Evolutionary conservation across 2,329 filamentous ascomycete genomes (phyloP).

Genomic region (Calonectria naviculata): DNA sequence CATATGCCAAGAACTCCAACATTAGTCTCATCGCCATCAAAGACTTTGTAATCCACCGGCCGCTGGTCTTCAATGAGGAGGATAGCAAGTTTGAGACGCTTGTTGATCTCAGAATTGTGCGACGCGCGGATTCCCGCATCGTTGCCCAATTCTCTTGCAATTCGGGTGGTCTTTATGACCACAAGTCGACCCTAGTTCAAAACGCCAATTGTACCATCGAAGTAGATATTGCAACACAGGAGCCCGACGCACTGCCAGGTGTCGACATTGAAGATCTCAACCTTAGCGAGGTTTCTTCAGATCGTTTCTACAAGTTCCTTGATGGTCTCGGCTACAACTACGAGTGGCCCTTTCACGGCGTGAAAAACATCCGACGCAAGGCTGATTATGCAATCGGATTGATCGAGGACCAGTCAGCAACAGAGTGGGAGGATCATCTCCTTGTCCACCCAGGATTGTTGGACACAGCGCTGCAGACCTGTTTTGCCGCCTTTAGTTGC

Average conservation of each 20-base stretch:
- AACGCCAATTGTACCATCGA: not conserved
- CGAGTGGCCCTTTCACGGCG: not conserved
- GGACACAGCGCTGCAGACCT: not conserved
- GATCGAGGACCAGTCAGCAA: not conserved
- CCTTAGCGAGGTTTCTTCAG: not conserved
- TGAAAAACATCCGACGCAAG: not conserved
- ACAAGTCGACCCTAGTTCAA: not conserved
- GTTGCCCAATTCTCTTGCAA: not conserved
- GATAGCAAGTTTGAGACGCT: not conserved
- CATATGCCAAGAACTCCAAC: no score
- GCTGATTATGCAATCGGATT: not conserved
- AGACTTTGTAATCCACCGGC: not conserved
- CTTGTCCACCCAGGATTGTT: not conserved
- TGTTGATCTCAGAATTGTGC: not conserved
- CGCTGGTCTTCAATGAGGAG: not conserved
- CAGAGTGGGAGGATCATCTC: not conserved
- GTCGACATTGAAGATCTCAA: not conserved
- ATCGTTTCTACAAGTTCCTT: not conserved
- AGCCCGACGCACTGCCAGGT: not conserved
- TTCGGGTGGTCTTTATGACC: not conserved
- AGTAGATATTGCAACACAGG: not conserved
- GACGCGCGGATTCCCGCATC: not conserved
- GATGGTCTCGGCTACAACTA: conserved; percentile 27
- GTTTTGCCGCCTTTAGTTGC: not conserved
- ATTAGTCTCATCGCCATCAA: not conserved